Evolutionary conservation across 2,329 filamentous ascomycete genomes (phyloP), one percentile per base, ranked within the genome.

Genomic region (Emydomyces testavorans): DNA sequence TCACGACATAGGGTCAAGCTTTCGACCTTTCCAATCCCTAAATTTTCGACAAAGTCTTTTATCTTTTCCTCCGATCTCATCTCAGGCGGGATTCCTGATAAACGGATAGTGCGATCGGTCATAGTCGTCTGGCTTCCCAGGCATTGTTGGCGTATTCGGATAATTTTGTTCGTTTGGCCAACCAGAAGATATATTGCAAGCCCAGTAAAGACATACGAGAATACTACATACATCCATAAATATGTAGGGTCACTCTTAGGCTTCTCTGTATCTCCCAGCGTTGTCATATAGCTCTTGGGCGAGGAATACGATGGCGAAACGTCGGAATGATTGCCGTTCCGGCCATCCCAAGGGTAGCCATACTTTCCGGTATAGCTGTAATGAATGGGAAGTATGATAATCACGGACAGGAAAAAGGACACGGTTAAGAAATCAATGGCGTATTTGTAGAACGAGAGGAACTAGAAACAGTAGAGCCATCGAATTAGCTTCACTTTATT

Each of bases 381-480:
- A 61, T 96, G 93, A 50, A 98, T 83, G 0, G 92, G 93, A 53
- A 83, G 82, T 55, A 98, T 82, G 3, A 98, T 77, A 13, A 77
- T 73, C 29, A 84, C 72, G 23, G 89, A 83, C 59, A 96, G 87
- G 64, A 94, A 79, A 49, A 92, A 77, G 58, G 93, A 83, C 44
- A 84, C 70, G 13, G 77, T 70, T 43, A 96, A 81, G 56, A 95
- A 83, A 53, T 83, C 85, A 55, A 88, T 85, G 10, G 90, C 83
- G 79, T 96, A 92, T 63, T 89, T 93, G 74, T 95, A 96, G 67
- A 98, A 98, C 13, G 83, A 78, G 11, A 98, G 74, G 62, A 98
- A 95, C 77, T 79, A 58, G 47, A 24, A 6, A 18, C 11, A 15
- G 7, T 7, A 37, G 16, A 36, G 15, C 2, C 8, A 20, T 4